Percentiles rank a stretch among this genome's conserved stretches.
phyloP scores from a whole-genome alignment of 805 yeast species.

The Dipodascus albidus region DNA sequence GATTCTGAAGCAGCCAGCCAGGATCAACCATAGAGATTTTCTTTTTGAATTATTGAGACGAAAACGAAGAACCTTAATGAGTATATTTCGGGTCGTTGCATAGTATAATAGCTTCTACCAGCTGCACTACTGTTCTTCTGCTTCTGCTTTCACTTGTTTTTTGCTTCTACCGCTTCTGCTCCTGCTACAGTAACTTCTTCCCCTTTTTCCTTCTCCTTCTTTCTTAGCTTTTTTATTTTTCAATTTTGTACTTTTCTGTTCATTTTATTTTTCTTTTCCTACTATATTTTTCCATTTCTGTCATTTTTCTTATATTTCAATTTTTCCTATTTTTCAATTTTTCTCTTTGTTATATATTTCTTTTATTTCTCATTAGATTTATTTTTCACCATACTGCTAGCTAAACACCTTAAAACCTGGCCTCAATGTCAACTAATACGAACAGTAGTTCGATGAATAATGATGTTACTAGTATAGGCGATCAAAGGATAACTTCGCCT shows the following conservation, averaged over 20 bases:
- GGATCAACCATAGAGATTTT: background rate
- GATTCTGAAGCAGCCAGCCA: background rate
- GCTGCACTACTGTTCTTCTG: background rate
- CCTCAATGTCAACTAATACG: background rate
- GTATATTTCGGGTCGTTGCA: background rate
- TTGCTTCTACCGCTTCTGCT: background rate
- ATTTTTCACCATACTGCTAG: no score
- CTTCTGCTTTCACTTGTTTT: background rate
- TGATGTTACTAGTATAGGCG: background rate
- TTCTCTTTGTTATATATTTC: no score
- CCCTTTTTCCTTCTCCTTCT: background rate
- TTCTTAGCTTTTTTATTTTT: background rate
- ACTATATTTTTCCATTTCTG: background rate
- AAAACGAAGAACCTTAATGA: background rate
- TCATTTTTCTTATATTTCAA: no score
- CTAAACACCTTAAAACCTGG: no score
- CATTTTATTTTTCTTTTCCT: no score
- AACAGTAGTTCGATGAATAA: background rate
- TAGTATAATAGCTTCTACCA: background rate
- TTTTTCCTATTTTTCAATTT: no score
- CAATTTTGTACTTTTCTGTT: background rate
- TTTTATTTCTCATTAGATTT: no score
- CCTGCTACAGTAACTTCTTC: background rate
- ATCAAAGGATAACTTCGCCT: slow-evolving; percentile 2
- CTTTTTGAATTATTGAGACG: background rate